Evolutionary conservation across 768 basidiomycete genomes (phyloP), one percentile per base, ranked within the genome.

Genomic region (Boletus bicolor): DNA sequence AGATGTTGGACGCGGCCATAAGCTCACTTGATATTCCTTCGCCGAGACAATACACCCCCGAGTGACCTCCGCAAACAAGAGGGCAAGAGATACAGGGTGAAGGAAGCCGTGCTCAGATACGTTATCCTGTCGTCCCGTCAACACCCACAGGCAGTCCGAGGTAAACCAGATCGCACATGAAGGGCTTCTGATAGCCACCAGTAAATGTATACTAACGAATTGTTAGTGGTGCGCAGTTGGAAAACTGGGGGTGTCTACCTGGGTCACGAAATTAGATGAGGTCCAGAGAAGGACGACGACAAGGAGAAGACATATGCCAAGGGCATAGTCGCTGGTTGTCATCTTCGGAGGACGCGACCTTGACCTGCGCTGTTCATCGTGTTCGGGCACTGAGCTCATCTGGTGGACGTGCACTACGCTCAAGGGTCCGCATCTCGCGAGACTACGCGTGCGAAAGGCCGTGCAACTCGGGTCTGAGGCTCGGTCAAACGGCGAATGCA

Each of bases 71-170:
- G 75, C 47, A 83, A 63, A 37, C 74, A 54, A 49, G 75, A 81
- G 0, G 91, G 91, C 3, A 93, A 49, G 32, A 95, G 84, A 73
- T 95, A 95, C 14, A 93, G 64, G 4, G 82, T 74, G 67, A 98
- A 98, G n/a, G 92, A 79, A 58, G 89, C 86, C 1, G 95, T 98
- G 72, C 87, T 93, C 67, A 96, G 76, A 66, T 97, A 98, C 11
- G 96, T 95, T 49, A 92, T 81, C 54, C 90, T 91, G 54, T 26
- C 21, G 32, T 21, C n/a, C 32, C 24, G 46, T 65, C 54, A 60
- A 45, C 11, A 30, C 43, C 36, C 2, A 30, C 49, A 5, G 47
- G 34, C 21, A 45, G n/a, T 44, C 39, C 12, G 28, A 36, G 11
- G 47, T 39, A 38, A 47, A 26, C 38, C 30, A 39, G 32, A 49